phyloP scores from a whole-genome alignment of 1,284 basidiomycete genomes.

The Schizophyllum amplum region DNA sequence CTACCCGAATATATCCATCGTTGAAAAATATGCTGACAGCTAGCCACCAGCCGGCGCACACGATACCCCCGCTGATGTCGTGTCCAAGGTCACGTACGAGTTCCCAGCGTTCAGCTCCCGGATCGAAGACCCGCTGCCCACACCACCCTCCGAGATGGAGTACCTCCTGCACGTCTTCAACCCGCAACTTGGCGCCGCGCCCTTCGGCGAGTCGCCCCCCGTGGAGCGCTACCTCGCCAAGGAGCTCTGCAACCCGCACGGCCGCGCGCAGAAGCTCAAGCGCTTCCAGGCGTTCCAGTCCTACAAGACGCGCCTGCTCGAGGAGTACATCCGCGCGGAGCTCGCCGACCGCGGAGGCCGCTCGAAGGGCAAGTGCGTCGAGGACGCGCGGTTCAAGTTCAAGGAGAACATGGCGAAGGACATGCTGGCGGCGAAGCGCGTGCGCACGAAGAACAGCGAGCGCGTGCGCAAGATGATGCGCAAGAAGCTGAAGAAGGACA shows the following conservation, averaged over 20 bases:
- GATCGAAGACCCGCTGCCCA: conserved; percentile 29
- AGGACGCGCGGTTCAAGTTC: not conserved
- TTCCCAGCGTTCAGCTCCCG: conserved; percentile 42
- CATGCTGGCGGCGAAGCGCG: not conserved
- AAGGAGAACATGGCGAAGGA: not conserved
- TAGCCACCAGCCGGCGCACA: conserved; percentile 21
- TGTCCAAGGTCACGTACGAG: conserved; percentile 58
- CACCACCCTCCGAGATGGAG: conserved; percentile 41
- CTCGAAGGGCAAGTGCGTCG: not conserved
- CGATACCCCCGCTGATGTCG: conserved; percentile 51
- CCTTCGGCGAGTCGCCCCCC: conserved; percentile 44
- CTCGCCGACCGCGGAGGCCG: conserved; percentile 47
- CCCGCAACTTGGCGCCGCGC: conserved; percentile 23
- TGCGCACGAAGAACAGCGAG: not conserved
- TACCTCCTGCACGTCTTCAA: conserved; percentile 54
- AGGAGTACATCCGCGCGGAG: conserved; percentile 47
- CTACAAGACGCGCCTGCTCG: conserved; percentile 40
- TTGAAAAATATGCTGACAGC: not conserved
- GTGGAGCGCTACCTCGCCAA: conserved; percentile 56
- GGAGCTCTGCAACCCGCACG: conserved; percentile 73
- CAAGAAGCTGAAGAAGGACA: conserved; percentile 35
- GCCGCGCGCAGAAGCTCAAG: conserved; percentile 68
- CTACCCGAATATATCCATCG: not conserved
- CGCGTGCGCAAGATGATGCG: conserved; percentile 13
- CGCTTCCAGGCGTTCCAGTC: conserved; percentile 57